Percentiles rank a stretch among this genome's conserved stretches.
phyloP scores from a whole-genome alignment of 129 eudicot species.

The Saposhnikovia divaricata region DNA sequence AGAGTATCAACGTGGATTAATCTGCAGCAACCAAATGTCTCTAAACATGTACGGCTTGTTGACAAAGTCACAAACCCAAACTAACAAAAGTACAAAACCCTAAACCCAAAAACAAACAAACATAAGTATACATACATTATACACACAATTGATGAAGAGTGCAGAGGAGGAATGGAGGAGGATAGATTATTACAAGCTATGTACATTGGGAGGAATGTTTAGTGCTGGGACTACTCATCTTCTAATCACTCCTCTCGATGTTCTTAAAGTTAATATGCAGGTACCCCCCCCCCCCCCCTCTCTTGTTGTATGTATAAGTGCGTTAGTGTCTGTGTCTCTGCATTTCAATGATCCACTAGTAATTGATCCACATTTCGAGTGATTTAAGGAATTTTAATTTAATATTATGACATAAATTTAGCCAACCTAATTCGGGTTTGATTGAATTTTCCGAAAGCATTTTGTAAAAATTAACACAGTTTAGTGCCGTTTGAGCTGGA shows the following conservation, averaged over 20 bases:
- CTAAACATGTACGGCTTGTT: not conserved
- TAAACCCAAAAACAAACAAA: not conserved
- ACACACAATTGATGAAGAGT: not conserved
- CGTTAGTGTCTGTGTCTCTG: not conserved
- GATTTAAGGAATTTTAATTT: too few relatives aligned
- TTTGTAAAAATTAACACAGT: too few relatives aligned
- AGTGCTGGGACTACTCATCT: constrained; percentile 96
- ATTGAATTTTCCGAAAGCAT: too few relatives aligned
- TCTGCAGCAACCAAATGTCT: not conserved
- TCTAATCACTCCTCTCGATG: constrained; percentile 92
- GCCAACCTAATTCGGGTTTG: too few relatives aligned
- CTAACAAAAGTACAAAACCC: not conserved
- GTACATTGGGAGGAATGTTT: constrained; percentile 85
- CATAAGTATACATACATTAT: not conserved
- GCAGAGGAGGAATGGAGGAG: not conserved
- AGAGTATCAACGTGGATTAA: not conserved
- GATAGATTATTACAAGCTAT: constrained; percentile 57
- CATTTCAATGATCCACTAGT: too few relatives aligned
- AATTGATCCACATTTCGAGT: not conserved
- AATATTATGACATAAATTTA: too few relatives aligned
- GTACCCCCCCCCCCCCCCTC: constrained; percentile 10
- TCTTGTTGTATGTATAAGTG: not conserved
- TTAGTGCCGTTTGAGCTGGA: too few relatives aligned
- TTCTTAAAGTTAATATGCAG: constrained; percentile 96
- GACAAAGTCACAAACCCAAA: not conserved